Percentiles rank a stretch among this genome's conserved stretches.
Conservation (phyloP, 106 monocot genomes). For the Dendrobium chrysotoxum region DNA sequence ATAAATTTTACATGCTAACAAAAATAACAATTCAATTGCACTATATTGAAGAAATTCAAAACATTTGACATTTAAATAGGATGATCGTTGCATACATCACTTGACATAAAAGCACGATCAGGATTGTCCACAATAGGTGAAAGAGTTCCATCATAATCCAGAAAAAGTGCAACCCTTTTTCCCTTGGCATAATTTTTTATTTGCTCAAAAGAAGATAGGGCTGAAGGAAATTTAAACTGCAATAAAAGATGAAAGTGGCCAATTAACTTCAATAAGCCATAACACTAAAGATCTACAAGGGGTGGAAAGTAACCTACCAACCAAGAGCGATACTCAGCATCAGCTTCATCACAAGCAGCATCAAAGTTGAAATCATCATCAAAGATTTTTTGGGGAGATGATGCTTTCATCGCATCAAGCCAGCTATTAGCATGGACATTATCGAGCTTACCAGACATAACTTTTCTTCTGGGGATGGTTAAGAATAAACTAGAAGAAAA, state of each 20-base stretch:
- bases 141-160: slow-evolving; percentile 96
- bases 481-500: slow-evolving; percentile 48
- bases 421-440: slow-evolving; percentile 35
- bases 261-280: background rate
- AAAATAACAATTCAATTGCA: background rate
- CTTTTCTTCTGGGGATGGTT: slow-evolving; percentile 40
- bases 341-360: slow-evolving; percentile 23
- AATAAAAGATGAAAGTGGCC: background rate
- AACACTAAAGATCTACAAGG: background rate
- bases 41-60: background rate
- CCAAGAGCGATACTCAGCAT: slow-evolving; percentile 31
- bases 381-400: slow-evolving; percentile 50
- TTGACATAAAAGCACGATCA: slow-evolving; percentile 82
- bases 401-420: slow-evolving; percentile 69
- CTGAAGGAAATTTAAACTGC: slow-evolving; percentile 80
- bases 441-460: slow-evolving; percentile 37
- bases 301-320: slow-evolving; percentile 22
- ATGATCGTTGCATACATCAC: slow-evolving; percentile 24
- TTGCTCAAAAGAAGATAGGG: slow-evolving; percentile 61
- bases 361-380: slow-evolving; percentile 12
- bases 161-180: slow-evolving; percentile 68
- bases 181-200: slow-evolving; percentile 43
- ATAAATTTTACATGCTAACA: no score
- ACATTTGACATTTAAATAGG: background rate
- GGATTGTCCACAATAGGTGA: slow-evolving; percentile 89